Percentiles rank a stretch among this genome's conserved stretches.
These are phyloP conservation scores for Albifimbria verrucaria DNA, from an alignment of 2,329 filamentous ascomycete species.

Conservation along the genomic window DNA sequence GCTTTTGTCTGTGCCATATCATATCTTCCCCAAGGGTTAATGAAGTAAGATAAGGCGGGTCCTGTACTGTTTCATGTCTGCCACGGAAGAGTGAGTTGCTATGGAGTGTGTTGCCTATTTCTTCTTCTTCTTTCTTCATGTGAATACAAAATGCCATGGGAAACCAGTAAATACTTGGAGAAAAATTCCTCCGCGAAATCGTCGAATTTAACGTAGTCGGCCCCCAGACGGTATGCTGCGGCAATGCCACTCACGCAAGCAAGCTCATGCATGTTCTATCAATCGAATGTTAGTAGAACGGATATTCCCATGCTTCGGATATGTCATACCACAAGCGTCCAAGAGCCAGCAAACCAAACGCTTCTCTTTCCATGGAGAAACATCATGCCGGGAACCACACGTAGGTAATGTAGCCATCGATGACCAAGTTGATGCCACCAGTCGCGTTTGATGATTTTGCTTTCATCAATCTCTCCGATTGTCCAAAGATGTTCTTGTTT, in stretches of 20 bases:
- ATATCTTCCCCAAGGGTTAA: no score
- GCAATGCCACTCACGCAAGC: slow-evolving; percentile 69
- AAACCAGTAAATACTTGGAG: slow-evolving; percentile 42
- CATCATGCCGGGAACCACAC: slow-evolving; percentile 70
- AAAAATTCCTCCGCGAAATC: slow-evolving; percentile 47
- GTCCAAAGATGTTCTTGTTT: slow-evolving; percentile 54
- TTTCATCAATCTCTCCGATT: slow-evolving; percentile 53
- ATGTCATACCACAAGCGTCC: slow-evolving; percentile 61
- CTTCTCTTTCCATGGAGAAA: slow-evolving; percentile 63
- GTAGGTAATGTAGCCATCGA: slow-evolving; percentile 59
- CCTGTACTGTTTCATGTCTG: no score
- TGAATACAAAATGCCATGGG: slow-evolving; percentile 39
- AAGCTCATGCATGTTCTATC: slow-evolving; percentile 64
- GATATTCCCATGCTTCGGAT: neutral
- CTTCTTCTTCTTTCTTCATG: slow-evolving; percentile 27
- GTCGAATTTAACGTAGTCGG: slow-evolving; percentile 59
- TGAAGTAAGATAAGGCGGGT: no score
- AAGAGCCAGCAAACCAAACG: slow-evolving; percentile 63
- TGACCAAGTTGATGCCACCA: slow-evolving; percentile 70
- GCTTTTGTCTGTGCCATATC: no score
- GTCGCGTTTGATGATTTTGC: slow-evolving; percentile 59
- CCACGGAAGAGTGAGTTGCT: no score
- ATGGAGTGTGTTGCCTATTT: neutral
- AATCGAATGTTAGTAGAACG: neutral
- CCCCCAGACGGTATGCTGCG: slow-evolving; percentile 66